A percentile compares a stretch with the other conserved stretches of the same genome.
Conservation (phyloP, 2,329 filamentous ascomycete species). For the Aspergillus sp. region DNA sequence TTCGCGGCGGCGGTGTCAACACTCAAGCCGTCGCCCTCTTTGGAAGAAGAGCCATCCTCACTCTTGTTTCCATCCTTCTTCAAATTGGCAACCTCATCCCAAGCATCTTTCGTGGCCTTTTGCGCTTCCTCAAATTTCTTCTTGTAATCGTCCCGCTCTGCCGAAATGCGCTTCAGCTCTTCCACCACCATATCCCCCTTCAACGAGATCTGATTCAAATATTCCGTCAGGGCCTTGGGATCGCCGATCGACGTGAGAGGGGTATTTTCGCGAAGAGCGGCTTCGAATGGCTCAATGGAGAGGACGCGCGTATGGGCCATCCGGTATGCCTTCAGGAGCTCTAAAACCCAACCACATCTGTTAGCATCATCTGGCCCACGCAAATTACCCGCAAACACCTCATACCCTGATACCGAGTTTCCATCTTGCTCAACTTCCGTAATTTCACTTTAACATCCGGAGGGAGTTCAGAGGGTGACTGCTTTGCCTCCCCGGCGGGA, state of each 20-base stretch:
- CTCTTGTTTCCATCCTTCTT: slow-evolving; percentile 41
- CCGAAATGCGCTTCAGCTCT: slow-evolving; percentile 82
- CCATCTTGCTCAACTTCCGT: slow-evolving; percentile 84
- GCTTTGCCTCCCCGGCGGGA: slow-evolving; percentile 22
- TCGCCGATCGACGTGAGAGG: slow-evolving; percentile 86
- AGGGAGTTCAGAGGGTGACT: slow-evolving; percentile 58
- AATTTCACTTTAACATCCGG: slow-evolving; percentile 73
- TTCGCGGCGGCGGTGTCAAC: slow-evolving; percentile 15
- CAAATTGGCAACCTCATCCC: slow-evolving; percentile 63
- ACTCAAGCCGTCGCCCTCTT: slow-evolving; percentile 11
- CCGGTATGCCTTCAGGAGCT: slow-evolving; percentile 86
- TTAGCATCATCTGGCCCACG: neutral
- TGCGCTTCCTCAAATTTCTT: slow-evolving; percentile 71
- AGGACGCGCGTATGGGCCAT: slow-evolving; percentile 84
- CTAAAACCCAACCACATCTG: slow-evolving; percentile 45
- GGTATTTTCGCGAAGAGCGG: slow-evolving; percentile 85
- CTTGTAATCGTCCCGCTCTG: slow-evolving; percentile 77
- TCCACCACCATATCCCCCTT: slow-evolving; percentile 93
- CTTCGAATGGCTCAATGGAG: slow-evolving; percentile 90
- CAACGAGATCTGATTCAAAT: slow-evolving; percentile 79
- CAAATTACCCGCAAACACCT: neutral
- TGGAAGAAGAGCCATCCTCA: slow-evolving; percentile 30
- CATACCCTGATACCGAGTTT: slow-evolving; percentile 79
- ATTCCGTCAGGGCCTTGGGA: slow-evolving; percentile 80
- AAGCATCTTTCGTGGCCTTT: slow-evolving; percentile 60